Percentiles rank a stretch among this genome's conserved stretches.
phyloP scores from a whole-genome alignment of 2,329 filamentous ascomycete species.

The Fusarium odoratissimum region DNA sequence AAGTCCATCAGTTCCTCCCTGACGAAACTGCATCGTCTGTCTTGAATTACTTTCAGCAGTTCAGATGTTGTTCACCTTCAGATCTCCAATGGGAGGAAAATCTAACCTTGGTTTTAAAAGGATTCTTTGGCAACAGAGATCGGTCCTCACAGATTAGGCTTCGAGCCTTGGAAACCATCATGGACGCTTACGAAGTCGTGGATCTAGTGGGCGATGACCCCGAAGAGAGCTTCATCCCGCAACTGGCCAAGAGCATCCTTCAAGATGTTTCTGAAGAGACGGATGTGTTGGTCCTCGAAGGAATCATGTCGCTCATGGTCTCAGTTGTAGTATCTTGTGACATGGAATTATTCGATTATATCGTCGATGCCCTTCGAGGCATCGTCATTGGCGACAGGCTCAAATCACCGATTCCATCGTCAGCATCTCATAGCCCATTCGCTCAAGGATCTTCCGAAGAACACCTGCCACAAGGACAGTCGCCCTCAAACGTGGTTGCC shows the following conservation, averaged over 20 bases:
- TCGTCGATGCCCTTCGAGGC: conserved; percentile 63
- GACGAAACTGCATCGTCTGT: conserved; percentile 73
- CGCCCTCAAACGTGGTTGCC: conserved; percentile 76
- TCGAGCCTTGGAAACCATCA: conserved; percentile 69
- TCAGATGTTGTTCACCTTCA: conserved; percentile 77
- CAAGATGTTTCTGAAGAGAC: conserved; percentile 70
- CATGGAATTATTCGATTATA: conserved; percentile 67
- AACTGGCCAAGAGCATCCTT: conserved; percentile 71
- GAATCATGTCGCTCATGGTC: conserved; percentile 72
- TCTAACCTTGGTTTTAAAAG: conserved; percentile 67
- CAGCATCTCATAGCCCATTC: conserved; percentile 42
- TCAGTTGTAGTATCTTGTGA: conserved; percentile 72
- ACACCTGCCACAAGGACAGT: conserved; percentile 53
- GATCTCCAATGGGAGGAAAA: conserved; percentile 76
- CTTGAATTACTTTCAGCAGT: conserved; percentile 75
- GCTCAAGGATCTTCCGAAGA: conserved; percentile 37
- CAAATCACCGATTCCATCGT: conserved; percentile 55
- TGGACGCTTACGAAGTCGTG: conserved; percentile 68
- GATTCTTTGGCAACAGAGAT: conserved; percentile 71
- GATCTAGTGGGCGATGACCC: conserved; percentile 69
- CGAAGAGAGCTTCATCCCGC: conserved; percentile 66
- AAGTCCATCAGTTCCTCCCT: conserved; percentile 70
- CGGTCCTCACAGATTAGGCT: conserved; percentile 73
- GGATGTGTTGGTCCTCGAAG: conserved; percentile 72
- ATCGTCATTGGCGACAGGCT: conserved; percentile 63